Evolutionary conservation across 371 early-diverging fungal genomes (phyloP), one percentile per base, ranked within the genome.

Genomic region (Batrachochytrium dendrobatidis): DNA sequence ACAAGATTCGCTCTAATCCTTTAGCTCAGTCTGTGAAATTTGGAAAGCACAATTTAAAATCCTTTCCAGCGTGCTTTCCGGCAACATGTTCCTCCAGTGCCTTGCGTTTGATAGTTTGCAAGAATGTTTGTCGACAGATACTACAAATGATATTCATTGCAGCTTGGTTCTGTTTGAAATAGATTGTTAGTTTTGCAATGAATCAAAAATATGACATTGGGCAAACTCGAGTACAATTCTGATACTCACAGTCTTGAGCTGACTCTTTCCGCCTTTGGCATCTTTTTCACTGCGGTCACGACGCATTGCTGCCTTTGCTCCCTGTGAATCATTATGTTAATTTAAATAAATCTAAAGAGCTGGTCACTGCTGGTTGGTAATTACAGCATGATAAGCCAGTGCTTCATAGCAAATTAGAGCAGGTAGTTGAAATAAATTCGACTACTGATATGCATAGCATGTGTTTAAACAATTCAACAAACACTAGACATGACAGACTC

Each of bases 31-130:
- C 39, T 12, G 39, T 39, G 39, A 39, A 70, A 44, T 43, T 61
- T 3, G 91, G 91, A 76, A 92, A 91, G 66, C 91, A 92, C 2
- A 87, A 87, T 57, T 79, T 73, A 54, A 90, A 61, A 4, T 83
- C 73, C 75, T 89, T 90, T 70, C 76, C 72, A 43, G 67, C 70
- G 68, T 91, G 91, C 80, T 68, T 68, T 50, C 55, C 56, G 7
- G 43, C 58, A 31, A 68, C 60, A 58, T 68, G 67, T 29, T 68
- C 68, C 39, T 66, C 39, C 50, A 72, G 58, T 2, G 72, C 68
- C 57, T 84, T 85, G 58, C 82, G 73, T 58, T 89, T 79, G 63
- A 83, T 79, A 18, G 91, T 92, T 74, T 86, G 83, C 56, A 92
- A 74, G 75, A 91, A 92, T 28, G 90, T 89, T 68, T 87, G 86